Evolutionary conservation across 2,329 filamentous ascomycete species (phyloP), one percentile per base, ranked within the genome.

Genomic region (Aspergillus sp.): DNA sequence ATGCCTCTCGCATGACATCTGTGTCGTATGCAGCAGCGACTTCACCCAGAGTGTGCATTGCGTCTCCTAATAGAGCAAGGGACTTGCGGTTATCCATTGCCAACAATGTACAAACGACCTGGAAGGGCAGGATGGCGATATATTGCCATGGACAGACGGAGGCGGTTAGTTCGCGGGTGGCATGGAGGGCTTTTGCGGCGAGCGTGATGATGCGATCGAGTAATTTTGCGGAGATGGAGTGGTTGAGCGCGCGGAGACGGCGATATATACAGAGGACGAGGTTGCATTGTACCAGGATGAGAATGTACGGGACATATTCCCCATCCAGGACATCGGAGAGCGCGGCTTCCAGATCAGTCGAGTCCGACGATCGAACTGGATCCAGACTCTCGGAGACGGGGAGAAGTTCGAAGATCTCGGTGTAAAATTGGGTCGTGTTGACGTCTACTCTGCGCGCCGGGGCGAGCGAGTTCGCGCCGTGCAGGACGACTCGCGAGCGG

Each of bases 111-210:
- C 79, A 81, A 25, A 82, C 70, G 0, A 79, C 72, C 46, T 82
- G 79, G 51, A 82, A 82, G 0, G 79, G 79, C 0, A 82, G 75
- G 43, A 82, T 81, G 23, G 77, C 77, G 41, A 79, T 73, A 49
- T 82, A 79, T 54, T 82, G 80, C 79, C 79, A 83, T 0, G 79
- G 78, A 2, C 68, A 66, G 10, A 67, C 65, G 7, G 63, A 60
- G 2, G 69, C 65, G 0, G 76, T 64, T 57, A 81, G 73, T 5
- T 60, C 61, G 5, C 71, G 67, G 0, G 78, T 75, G 0, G 75
- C 74, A 19, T 67, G 64, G 7, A 81, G 69, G 0, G 73, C 77
- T 3, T 69, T 66, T 2, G 43, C 47, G 0, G 72, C 68, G 3
- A 81, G 64, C 0, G 62, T 62, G 3, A 81, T 68, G 9, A 81